Evolutionary conservation across 176 grass and related monocot species (phyloP), one percentile per base, ranked within the genome.

Genomic region (Secale cereale): DNA sequence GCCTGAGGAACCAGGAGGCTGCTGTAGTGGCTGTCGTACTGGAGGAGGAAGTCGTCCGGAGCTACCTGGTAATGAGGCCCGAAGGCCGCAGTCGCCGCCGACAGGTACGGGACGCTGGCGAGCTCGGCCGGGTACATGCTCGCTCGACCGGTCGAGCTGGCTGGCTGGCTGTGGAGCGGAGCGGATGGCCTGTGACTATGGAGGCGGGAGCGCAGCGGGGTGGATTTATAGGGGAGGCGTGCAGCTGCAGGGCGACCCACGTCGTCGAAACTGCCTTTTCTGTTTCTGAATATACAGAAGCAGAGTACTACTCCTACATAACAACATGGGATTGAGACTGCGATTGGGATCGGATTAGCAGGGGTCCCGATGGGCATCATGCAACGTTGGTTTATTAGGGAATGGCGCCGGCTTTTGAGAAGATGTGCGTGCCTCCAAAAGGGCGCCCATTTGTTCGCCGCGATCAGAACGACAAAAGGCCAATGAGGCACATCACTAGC

Each of bases 81-180:
- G 90, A 99, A 92, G 76, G 89, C 77, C 40, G 84, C 84, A 45
- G 84, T 90, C 31, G 86, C 59, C 28, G 87, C 66, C 60, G 85
- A 83, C 22, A 99, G 50, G 90, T 92, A 96, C 61, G 71, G 79
- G 62, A 99, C 36, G 62, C 94, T 97, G 41, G 92, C 94, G 73
- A 97, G 89, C 76, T 94, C 97, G 71, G 92, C 87, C 13, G 91
- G 89, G 82, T 94, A 79, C 97, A 99, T 99, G 66, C 86, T 92
- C 45, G 74, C 79, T 80, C 11, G 28, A 67, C 59, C 32, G 22
- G 0, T 6, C 46, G 46, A 52, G 16, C 48, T 16, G 19, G 48
- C 45, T 14, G 15, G 43, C 5, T 17, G 82, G 75, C 74, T 85
- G 28, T 78, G 79, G 11, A 70, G 1, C 3, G 6, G 63, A 14